Percentiles rank a stretch among this genome's conserved stretches.
phyloP scores from a whole-genome alignment of 495 filamentous ascomycete species.

The Aspergillus affinis region DNA sequence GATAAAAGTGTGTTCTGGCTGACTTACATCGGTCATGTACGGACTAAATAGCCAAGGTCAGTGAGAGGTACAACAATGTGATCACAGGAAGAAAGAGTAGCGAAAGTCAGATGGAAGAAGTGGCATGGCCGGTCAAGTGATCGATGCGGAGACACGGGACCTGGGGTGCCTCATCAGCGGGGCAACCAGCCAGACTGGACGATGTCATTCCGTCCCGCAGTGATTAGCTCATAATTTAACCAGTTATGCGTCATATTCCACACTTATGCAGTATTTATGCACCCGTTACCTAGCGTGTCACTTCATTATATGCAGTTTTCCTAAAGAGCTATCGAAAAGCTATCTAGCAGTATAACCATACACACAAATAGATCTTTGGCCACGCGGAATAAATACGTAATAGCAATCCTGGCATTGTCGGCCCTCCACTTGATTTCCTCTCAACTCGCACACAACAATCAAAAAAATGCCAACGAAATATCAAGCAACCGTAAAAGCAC shows the following conservation, averaged over 20 bases:
- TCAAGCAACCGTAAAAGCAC: neutral
- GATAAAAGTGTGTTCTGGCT: too few relatives aligned
- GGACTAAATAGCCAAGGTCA: neutral
- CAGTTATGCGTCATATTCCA: too few relatives aligned
- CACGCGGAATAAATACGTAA: too few relatives aligned
- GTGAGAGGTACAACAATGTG: neutral
- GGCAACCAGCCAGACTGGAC: neutral
- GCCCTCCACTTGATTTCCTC: neutral
- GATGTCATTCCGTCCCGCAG: neutral
- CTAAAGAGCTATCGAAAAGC: too few relatives aligned
- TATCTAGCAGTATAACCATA: too few relatives aligned
- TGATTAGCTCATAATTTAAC: neutral
- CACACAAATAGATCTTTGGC: too few relatives aligned
- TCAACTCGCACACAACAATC: neutral
- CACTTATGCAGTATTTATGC: too few relatives aligned
- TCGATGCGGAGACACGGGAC: constrained; percentile 3
- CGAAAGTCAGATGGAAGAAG: neutral
- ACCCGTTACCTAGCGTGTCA: too few relatives aligned
- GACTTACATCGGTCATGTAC: too few relatives aligned
- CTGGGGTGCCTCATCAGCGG: neutral
- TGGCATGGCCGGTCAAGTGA: neutral
- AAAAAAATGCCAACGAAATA: neutral
- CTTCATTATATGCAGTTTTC: too few relatives aligned
- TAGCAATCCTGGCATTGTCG: neutral
- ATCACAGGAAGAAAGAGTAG: neutral